Base-by-base conservation (phyloP, 805 yeast species). In the Clavispora asparagi region DNA sequence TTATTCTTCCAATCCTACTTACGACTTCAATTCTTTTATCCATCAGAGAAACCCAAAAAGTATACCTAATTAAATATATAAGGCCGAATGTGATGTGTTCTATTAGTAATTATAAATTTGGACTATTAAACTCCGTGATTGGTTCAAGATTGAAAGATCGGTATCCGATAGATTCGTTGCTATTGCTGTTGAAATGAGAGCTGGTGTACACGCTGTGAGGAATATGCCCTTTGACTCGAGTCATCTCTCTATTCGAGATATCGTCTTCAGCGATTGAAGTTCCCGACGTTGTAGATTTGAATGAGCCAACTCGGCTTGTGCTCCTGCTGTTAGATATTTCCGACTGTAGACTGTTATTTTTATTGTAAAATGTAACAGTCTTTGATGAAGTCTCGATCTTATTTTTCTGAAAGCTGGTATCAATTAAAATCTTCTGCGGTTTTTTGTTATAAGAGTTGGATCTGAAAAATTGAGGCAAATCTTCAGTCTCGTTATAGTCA, bases 281-380 rank as follows among this genome's bases (percentile, higher is more conserved):
- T 32, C 62, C 60, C 9, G 71, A 67, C 25, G 57, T 55, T 26
- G 55, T 53, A 7, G 71, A 67, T 12, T 63, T 47, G 5, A 55
- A 46, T 0, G 73, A 68, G 1, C 67, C 59, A 1, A 59, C 65
- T 39, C 72, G 45, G 31, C 65, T 60, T 6, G 61, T 47, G 39
- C 64, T 58, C 29, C 51, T 45, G 43, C 55, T 52, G 35, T 55
- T 48, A 1, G 51, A 37, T 1, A 51, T 46, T 7, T 57, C 59
- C 1, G 53, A 42, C 12, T 27, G 30, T 23, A 42, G 49, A 3
- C 39, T 41, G 30, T 63, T 58, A 41, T 56, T 62, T n/a, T 33
- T 33, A 14, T 67, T 54, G 53, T 68, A 71, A 40, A 68, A 69
- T 1, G 77, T 71, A n/a, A 71, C 75, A 0, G 76, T 71, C 45